Evolutionary conservation across 768 basidiomycete species (phyloP), one percentile per base, ranked within the genome.

Genomic region (Lentinula boryana): DNA sequence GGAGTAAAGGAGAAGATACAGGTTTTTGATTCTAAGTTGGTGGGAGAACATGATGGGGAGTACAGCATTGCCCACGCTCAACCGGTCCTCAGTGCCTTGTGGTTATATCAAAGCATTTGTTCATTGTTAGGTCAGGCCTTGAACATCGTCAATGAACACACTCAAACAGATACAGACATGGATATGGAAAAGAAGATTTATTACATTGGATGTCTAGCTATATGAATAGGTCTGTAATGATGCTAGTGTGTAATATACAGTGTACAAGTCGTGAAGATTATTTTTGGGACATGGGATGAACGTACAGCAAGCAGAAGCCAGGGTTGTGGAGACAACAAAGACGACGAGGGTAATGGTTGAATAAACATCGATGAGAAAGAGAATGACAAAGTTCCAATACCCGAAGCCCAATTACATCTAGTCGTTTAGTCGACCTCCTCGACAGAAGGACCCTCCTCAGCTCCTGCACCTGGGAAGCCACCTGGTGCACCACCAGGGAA

Each of bases 391-490:
- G 32, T 3, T 35, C 15, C 33, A 41, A 16, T 43, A 38, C 54
- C 36, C 54, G 40, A 41, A 23, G 32, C 15, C 12, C 31, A n/a
- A 33, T 21, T 58, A 23, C 18, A 33, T 51, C 31, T 32, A 51
- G n/a, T 16, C 64, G 62, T 60, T 77, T 78, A 82, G 64, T 82
- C 80, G 65, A 86, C 86, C 74, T 87, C 86, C 75, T 87, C 86
- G 58, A 87, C 86, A 32, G 78, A 79, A 10, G 86, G 86, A 41
- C 86, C 87, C 33, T 84, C 84, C 69, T 82, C 84, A 57, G 75
- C 75, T 54, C 77, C 74, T 55, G 80, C 78, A 72, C 78, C 77
- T 56, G 80, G 81, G 54, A 84, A 84, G 35, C 82, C 79, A n/a
- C 77, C 78, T 9, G 58, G 43, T 50, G 46, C 58, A 59, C 58